A percentile compares a stretch with the other conserved stretches of the same genome.
These are phyloP conservation scores for Naegleria fowleri DNA, from an alignment of 208 protist species.

Conservation along the genomic window DNA sequence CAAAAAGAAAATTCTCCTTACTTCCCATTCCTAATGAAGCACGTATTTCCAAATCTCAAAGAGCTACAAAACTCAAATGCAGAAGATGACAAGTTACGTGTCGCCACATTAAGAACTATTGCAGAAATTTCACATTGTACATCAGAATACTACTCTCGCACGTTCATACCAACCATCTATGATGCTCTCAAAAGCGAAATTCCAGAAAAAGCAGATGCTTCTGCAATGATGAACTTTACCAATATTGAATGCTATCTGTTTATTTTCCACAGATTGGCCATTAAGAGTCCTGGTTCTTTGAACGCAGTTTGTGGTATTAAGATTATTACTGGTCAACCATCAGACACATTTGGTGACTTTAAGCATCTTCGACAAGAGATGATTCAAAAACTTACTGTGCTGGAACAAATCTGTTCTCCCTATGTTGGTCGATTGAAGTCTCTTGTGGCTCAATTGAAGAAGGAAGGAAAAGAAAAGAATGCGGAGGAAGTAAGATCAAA, in stretches of 20 bases:
- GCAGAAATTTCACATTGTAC: not conserved
- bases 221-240: not conserved
- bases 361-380: not conserved
- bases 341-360: not conserved
- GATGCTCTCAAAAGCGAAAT: not conserved
- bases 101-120: not conserved
- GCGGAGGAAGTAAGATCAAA: not conserved
- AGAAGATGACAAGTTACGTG: not conserved
- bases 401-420: not conserved
- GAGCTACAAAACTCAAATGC: not conserved
- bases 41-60: not conserved
- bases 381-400: not conserved
- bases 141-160: not conserved
- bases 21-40: not conserved
- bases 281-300: not conserved
- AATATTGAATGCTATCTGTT: not conserved
- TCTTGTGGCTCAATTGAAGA: not conserved
- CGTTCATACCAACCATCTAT: not conserved
- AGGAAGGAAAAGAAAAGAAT: not conserved
- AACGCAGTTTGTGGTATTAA: conserved; percentile 18
- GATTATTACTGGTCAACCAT: conserved; percentile 20
- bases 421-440: not conserved
- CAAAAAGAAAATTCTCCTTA: not conserved
- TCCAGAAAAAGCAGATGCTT: not conserved
- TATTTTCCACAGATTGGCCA: not conserved